Base-by-base conservation (phyloP, 169 alveolate genomes). In the Cryptosporidium xiaoi region DNA sequence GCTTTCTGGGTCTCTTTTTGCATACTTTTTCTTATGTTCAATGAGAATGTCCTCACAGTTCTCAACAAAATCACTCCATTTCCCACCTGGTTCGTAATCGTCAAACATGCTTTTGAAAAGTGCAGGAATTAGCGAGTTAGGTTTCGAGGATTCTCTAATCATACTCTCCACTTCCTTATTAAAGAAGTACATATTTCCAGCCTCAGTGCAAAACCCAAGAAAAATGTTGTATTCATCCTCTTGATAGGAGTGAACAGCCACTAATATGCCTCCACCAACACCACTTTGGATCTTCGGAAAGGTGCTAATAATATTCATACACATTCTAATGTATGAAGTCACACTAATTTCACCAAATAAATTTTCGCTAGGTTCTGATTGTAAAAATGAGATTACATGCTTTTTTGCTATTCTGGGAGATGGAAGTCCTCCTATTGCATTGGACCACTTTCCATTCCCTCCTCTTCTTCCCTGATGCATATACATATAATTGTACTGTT, bases 371-470 rank as follows among this genome's bases (percentile, higher is more conserved):
- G 65, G 87, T 34, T 77, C 77, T 24, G 77, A 58, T 51, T 60
- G 71, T 10, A 77, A 20, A 3, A 60, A 77, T 10, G 71, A 46
- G 2, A 60, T 60, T 3, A 77, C 27, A 29, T 77, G 24, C 16
- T 77, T 77, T 27, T 62, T 77, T 1, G 87, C 87, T 44, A 77
- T 40, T 77, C 64, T 77, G 16, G 87, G 87, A 18, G 77, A 60
- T 62, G 87, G 87, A 2, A 77, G 71, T 36, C 87, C 87, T 44
- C 65, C 87, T 44, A 77, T 77, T 44, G 65, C 87, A 60, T 77
- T 62, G 6, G 87, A 77, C 87, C 87, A 77, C 33, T 60, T 77
- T 16, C 87, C 87, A 16, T 77, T 77, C 2, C 87, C 87, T 40
- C 87, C 87, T 60, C 71, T 56, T 27, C 50, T 77, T 15, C 77